Evolutionary conservation across 371 early-diverging fungal genomes (phyloP).

Genomic region (Mortierella sp.): DNA sequence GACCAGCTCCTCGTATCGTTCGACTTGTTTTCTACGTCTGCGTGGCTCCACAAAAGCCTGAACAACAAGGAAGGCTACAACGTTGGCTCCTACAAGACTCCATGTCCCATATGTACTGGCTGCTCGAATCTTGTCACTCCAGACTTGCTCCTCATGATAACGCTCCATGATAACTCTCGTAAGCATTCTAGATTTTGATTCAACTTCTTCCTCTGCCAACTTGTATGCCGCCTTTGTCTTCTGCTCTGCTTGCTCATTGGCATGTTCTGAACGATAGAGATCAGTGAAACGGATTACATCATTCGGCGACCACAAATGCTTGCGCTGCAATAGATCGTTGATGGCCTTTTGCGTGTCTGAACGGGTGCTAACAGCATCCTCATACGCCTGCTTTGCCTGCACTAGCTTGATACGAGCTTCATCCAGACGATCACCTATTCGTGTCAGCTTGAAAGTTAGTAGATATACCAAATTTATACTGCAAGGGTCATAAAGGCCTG

Average conservation of each 20-base stretch:
- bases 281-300: constrained; percentile 91
- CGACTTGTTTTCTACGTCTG: constrained; percentile 77
- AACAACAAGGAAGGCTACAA: constrained; percentile 78
- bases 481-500: neutral
- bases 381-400: constrained; percentile 77
- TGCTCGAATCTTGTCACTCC: constrained; percentile 96
- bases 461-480: neutral
- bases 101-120: constrained; percentile 90
- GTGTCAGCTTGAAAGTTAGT: neutral
- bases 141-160: constrained; percentile 95
- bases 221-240: constrained; percentile 72
- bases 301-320: constrained; percentile 86
- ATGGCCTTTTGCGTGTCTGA: constrained; percentile 87
- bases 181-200: constrained; percentile 73
- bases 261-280: constrained; percentile 86
- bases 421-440: constrained; percentile 66
- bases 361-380: constrained; percentile 76
- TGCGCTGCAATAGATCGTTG: constrained; percentile 89
- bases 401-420: constrained; percentile 70
- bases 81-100: constrained; percentile 81
- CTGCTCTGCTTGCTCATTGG: constrained; percentile 75
- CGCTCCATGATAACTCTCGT: constrained; percentile 81
- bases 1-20: constrained; percentile 77
- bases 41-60: constrained; percentile 86
- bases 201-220: constrained; percentile 75